A percentile compares a stretch with the other conserved stretches of the same genome.
Conservation (phyloP, 2,329 filamentous ascomycete genomes). For the Drechslerella dactyloides region DNA sequence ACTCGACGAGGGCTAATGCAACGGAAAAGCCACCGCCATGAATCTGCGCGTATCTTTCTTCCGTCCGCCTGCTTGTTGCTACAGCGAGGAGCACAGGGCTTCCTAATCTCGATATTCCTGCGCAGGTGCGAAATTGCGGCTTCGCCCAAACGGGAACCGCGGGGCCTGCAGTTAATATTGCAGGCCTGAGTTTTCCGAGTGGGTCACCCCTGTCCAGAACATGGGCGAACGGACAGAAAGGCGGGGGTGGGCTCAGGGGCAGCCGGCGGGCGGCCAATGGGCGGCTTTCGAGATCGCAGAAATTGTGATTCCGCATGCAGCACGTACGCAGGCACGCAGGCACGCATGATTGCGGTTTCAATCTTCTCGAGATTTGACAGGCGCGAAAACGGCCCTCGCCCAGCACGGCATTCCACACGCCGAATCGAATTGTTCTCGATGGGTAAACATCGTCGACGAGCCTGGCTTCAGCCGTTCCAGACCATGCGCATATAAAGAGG, state of each 20-base stretch:
- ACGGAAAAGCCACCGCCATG: conserved; percentile 3
- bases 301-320: neutral
- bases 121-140: conserved; percentile 6
- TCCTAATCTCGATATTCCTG: neutral
- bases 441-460: no score
- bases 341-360: neutral
- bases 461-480: no score
- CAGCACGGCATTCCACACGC: neutral
- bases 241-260: conserved; percentile 2
- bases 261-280: conserved; percentile 18
- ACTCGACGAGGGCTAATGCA: conserved; percentile 7
- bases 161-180: conserved; percentile 25
- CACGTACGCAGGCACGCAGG: neutral
- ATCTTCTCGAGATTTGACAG: conserved; percentile 5
- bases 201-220: conserved; percentile 25
- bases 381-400: neutral
- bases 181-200: conserved; percentile 43
- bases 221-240: neutral
- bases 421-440: no score
- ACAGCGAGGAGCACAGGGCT: conserved; percentile 1
- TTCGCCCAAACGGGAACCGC: conserved; percentile 13
- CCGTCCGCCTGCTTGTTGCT: conserved; percentile 27
- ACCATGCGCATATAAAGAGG: no score
- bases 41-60: conserved; percentile 28
- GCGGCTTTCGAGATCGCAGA: neutral